Percentiles rank a stretch among this genome's conserved stretches.
phyloP scores from a whole-genome alignment of 306 rosid species.

The Crotalaria pallida region DNA sequence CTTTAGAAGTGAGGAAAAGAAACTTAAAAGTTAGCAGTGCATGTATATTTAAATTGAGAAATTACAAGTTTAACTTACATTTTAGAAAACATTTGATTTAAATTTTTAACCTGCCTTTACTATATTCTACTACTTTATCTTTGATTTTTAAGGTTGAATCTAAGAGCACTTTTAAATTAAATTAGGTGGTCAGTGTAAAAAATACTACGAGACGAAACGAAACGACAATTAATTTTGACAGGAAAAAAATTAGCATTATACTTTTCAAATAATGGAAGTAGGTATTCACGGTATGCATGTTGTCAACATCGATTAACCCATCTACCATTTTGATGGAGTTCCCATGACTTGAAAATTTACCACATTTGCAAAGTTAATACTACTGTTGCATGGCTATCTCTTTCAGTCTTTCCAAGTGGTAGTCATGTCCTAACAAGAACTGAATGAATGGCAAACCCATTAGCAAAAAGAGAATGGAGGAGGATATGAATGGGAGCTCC shows the following conservation, averaged over 20 bases:
- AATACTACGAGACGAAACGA: neutral
- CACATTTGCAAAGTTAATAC: neutral
- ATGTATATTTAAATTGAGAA: too few species aligned
- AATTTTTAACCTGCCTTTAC: too few species aligned
- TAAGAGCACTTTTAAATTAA: too few species aligned
- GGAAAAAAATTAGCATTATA: neutral
- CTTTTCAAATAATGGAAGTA: neutral
- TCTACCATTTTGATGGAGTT: neutral
- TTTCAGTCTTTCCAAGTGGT: neutral
- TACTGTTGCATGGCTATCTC: too few species aligned
- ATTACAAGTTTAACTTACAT: too few species aligned
- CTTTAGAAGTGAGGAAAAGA: too few species aligned
- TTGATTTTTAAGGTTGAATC: too few species aligned
- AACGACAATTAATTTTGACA: neutral
- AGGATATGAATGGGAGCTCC: neutral
- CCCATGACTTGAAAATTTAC: constrained; percentile 9
- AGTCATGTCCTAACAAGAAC: neutral
- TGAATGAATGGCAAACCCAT: neutral
- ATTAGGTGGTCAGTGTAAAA: neutral
- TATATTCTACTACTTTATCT: too few species aligned
- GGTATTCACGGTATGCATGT: neutral
- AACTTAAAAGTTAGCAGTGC: too few species aligned
- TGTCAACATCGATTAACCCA: neutral
- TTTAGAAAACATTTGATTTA: too few species aligned
- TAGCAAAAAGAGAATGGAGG: neutral